Percentiles rank a stretch among this genome's conserved stretches.
These are phyloP conservation scores for Forsythia suspensa DNA, from an alignment of 257 asterid species.

Conservation along the genomic window DNA sequence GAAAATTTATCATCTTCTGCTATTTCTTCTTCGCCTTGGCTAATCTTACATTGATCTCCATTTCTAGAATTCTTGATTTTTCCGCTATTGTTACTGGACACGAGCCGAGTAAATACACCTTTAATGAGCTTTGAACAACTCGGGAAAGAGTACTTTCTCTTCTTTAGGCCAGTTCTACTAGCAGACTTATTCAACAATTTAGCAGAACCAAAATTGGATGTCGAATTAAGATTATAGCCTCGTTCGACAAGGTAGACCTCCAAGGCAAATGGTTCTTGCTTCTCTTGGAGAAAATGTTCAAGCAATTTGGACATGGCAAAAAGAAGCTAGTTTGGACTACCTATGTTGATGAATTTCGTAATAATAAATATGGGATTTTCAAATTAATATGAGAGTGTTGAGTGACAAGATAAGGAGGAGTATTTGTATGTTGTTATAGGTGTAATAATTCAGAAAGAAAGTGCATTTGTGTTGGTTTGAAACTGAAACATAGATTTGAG, in stretches of 20 bases:
- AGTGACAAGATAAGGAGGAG: slow-evolving; percentile 7
- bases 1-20: slow-evolving; percentile 37
- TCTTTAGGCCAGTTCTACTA: slow-evolving; percentile 23
- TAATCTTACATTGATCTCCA: slow-evolving; percentile 4
- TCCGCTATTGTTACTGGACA: not conserved
- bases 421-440: too few relatives aligned
- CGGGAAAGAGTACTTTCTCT: slow-evolving; percentile 31
- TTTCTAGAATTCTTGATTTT: slow-evolving; percentile 25
- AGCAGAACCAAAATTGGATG: not conserved
- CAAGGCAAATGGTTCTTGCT: slow-evolving; percentile 73
- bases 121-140: slow-evolving; percentile 47
- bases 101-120: slow-evolving; percentile 35
- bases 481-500: slow-evolving; percentile 24
- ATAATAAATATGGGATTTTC: too few relatives aligned
- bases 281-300: slow-evolving; percentile 62
- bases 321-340: not conserved
- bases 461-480: too few relatives aligned
- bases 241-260: slow-evolving; percentile 58
- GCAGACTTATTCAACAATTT: slow-evolving; percentile 31
- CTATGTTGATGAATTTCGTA: too few relatives aligned
- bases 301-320: slow-evolving; percentile 28
- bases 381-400: not conserved
- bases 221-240: slow-evolving; percentile 14
- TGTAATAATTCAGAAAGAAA: too few relatives aligned
- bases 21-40: slow-evolving; percentile 13